Evolutionary conservation across 371 early-diverging fungal species (phyloP), one percentile per base, ranked within the genome.

Genomic region (Sporodiniella umbellata): DNA sequence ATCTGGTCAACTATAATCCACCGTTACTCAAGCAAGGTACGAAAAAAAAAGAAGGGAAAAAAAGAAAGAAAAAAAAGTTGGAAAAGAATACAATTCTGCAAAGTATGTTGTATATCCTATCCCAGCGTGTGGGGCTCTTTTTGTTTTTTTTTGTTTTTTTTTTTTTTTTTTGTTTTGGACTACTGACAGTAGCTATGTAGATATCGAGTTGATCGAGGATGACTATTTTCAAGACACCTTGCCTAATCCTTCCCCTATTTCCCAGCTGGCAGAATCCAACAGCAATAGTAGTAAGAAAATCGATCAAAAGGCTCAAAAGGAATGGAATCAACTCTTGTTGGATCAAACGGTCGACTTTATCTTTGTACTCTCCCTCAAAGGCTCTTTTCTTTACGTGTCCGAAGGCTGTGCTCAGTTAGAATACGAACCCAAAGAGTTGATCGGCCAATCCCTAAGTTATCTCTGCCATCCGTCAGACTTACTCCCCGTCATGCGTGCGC

Each of bases 391-490:
- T 7, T 83, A 83, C 53, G 79, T 53, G 22, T 79, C 82, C 1
- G 42, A 64, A 0, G 53, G 70, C 3, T 54, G 64, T 48, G 45
- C 42, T n/a, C 30, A 54, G 11, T 53, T 84, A 42, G 79, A 74
- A 38, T 80, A 77, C 48, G 61, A 68, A 14, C 61, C 72, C 8
- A 60, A 67, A 8, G 84, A 84, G 22, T 52, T 86, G 14, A 22
- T 81, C 24, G 84, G 84, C 10, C 66, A 64, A 8, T 54, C 69
- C 6, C 53, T 86, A 30, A 66, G 70, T 23, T 74, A 76, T 8
- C 75, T 83, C 49, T 75, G 80, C 24, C 86, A 86, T 51, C 81
- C 84, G 19, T 80, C 79, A 2, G 86, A 86, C 52, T 62, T 80
- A 53, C 66, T 84, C 18, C 64, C 77, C 8, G 80, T 80, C n/a